phyloP scores from a whole-genome alignment of 2,329 filamentous ascomycete genomes.

The Ophiobolus disseminans region DNA sequence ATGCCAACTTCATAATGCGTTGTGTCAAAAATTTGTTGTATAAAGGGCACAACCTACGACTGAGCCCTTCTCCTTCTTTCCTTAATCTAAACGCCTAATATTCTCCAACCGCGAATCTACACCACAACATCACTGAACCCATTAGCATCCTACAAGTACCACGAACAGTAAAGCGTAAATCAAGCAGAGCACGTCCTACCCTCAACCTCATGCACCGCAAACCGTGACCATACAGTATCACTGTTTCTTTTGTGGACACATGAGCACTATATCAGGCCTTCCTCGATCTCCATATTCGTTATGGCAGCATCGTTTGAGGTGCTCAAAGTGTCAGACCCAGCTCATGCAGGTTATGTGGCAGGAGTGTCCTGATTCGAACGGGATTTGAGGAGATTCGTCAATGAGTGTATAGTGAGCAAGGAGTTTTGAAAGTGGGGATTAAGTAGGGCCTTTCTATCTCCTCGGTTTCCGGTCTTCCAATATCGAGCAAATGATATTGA shows the following conservation, averaged over 20 bases:
- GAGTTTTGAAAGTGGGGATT: not conserved
- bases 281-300: constrained; percentile 9
- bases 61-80: too few relatives aligned
- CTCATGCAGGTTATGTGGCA: constrained; percentile 9
- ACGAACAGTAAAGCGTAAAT: too few relatives aligned
- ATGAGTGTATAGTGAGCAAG: not conserved
- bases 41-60: too few relatives aligned
- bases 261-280: constrained; percentile 2
- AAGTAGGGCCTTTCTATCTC: not conserved
- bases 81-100: too few relatives aligned
- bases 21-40: too few relatives aligned
- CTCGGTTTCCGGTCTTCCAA: not conserved
- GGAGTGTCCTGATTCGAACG: constrained; percentile 4
- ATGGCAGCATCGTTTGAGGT: constrained; percentile 7
- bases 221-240: not conserved
- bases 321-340: constrained; percentile 6
- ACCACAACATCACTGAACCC: too few relatives aligned
- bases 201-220: not conserved
- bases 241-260: constrained; percentile 2
- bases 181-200: not conserved
- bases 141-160: too few relatives aligned
- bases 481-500: not conserved
- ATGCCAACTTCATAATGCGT: too few relatives aligned
- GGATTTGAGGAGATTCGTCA: not conserved
- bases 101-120: too few relatives aligned